Conservation (phyloP, 129 eudicot species). For the Ambrosia artemisiifolia region DNA sequence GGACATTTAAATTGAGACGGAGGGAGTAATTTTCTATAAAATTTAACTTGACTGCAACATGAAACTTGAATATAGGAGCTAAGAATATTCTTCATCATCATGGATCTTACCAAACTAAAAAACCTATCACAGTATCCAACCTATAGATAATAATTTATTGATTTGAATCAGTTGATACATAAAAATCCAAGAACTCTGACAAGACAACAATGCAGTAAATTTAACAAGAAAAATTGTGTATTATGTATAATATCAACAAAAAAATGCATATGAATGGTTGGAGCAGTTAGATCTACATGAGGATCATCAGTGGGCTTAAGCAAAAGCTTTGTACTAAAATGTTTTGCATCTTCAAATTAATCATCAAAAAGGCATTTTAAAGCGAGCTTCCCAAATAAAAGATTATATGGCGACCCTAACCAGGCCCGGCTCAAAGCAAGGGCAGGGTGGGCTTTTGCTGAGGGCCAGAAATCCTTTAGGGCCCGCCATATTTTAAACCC, state of each 20-base stretch:
- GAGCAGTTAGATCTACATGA: conserved; percentile 64
- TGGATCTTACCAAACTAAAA: not conserved
- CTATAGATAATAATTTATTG: not conserved
- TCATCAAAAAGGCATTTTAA: conserved; percentile 73
- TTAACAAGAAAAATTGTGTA: not conserved
- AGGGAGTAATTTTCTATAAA: conserved; percentile 1
- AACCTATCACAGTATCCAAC: not conserved
- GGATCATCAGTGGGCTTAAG: conserved; percentile 88
- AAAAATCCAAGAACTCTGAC: not conserved
- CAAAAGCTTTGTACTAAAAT: conserved; percentile 66
- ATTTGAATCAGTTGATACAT: not conserved
- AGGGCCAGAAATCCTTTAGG: no score
- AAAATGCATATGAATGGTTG: not conserved
- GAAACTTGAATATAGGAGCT: not conserved
- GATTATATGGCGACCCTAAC: conserved; percentile 61
- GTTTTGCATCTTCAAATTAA: conserved; percentile 67
- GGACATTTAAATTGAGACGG: no score
- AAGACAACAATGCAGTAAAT: not conserved
- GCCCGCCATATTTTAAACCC: no score
- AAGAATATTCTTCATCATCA: not conserved
- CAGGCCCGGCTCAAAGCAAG: no score
- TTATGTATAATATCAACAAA: not conserved
- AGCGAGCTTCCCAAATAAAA: conserved; percentile 77
- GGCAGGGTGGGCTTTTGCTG: no score
- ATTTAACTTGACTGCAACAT: not conserved